Conservation (phyloP, 805 yeast species). For the Pichia pseudocactophila region DNA sequence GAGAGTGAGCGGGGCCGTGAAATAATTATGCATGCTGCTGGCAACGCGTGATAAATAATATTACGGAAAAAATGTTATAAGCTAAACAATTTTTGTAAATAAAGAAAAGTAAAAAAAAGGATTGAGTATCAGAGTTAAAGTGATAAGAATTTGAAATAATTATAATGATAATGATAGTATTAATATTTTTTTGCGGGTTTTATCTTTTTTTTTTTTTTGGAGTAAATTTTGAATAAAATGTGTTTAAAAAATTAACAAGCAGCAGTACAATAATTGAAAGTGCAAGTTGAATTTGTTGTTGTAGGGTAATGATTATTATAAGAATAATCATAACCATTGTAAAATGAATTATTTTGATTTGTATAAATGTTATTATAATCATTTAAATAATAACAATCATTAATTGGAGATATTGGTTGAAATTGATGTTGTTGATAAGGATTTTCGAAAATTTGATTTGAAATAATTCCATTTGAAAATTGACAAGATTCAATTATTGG, state of each 20-base stretch:
- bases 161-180: too few relatives aligned
- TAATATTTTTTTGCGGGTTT: too few relatives aligned
- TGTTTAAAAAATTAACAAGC: constrained; percentile 13
- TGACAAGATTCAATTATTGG: constrained; percentile 14
- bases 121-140: too few relatives aligned
- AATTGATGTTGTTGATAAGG: constrained; percentile 11
- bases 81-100: too few relatives aligned
- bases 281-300: not conserved
- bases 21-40: too few relatives aligned
- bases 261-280: constrained; percentile 8
- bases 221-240: too few relatives aligned
- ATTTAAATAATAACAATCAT: not conserved
- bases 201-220: too few relatives aligned
- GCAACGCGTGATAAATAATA: too few relatives aligned
- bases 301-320: constrained; percentile 9
- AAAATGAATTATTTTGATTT: not conserved
- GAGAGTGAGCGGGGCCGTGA: too few relatives aligned
- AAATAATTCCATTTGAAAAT: constrained; percentile 16
- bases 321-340: constrained; percentile 1
- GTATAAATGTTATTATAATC: not conserved
- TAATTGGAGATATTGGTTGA: constrained; percentile 1
- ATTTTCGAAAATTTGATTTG: constrained; percentile 10
- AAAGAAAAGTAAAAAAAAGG: not conserved
- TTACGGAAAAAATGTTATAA: too few relatives aligned
- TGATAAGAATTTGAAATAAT: too few relatives aligned